Base-by-base conservation (phyloP, 1,284 basidiomycete species). In the Mycena citricolor region DNA sequence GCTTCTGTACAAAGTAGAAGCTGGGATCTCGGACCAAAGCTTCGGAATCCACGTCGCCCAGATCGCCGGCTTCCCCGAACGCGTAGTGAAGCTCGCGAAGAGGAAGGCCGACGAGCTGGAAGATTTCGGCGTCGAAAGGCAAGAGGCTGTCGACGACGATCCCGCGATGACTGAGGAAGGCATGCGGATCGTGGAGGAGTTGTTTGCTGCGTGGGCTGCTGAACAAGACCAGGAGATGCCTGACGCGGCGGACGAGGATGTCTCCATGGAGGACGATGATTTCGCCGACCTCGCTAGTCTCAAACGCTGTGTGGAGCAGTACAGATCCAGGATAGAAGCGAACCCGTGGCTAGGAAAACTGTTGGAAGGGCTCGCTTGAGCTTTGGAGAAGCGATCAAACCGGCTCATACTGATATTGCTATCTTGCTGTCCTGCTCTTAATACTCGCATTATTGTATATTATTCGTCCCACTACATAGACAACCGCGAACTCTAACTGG, bases 31-130 rank as follows among this genome's bases (percentile, higher is more conserved):
- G 50, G 95, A 99, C 61, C 95, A 98, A 65, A 94, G 91, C 61
- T 97, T 98, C 59, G 97, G 97, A 67, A 99, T 99, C 33, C 94
- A 99, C 57, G 97, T 99, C 16, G 97, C 97, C 0, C 82, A 95
- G 62, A 73, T 99, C 26, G 95, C 97, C 10, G 92, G 95, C 61
- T 99, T 99, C 67, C 97, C 95, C 0, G 89, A 94, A 44, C 86
- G 83, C 51, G 94, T 99, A 4, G 83, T 98, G 49, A 57, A 94
- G 90, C 77, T 97, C 39, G 97, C 97, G 4, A 92, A 91, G 66
- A 78, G 87, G 34, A 99, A 98, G 62, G 95, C 95, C 0, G 91
- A 95, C 56, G 95, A 98, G 56, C 71, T 99, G 22, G 97, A 99
- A 68, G 94, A 97, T 60, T 95, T 94, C 64, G 85, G 84, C 21